A percentile compares a stretch with the other conserved stretches of the same genome.
phyloP scores from a whole-genome alignment of 495 filamentous ascomycete species.

The Astrothelium macrocarpum region DNA sequence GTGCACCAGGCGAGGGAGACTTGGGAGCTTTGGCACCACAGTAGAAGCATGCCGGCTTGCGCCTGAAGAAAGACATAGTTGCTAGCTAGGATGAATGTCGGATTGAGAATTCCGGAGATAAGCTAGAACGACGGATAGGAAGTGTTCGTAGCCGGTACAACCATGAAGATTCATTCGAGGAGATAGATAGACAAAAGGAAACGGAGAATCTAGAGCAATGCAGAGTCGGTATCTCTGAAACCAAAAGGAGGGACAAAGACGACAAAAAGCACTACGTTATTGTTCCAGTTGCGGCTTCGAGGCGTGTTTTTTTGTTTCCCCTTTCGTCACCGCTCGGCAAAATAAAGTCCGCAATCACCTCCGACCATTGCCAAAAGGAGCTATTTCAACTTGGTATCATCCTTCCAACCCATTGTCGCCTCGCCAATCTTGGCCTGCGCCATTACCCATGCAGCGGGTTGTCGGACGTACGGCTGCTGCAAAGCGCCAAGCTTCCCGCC shows the following conservation, averaged over 20 bases:
- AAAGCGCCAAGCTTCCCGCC: not conserved
- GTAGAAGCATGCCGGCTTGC: not conserved
- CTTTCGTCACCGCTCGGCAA: slow-evolving; percentile 1
- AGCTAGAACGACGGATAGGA: not conserved
- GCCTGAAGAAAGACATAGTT: not conserved
- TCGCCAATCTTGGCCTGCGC: not conserved
- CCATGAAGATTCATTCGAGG: too few species aligned
- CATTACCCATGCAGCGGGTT: not conserved
- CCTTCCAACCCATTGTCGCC: not conserved
- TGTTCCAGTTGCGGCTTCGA: not conserved
- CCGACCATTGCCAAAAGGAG: not conserved
- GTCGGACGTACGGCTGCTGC: not conserved
- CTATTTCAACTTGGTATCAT: not conserved
- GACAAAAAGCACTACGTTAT: not conserved
- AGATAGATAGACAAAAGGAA: too few species aligned
- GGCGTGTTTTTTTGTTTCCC: not conserved
- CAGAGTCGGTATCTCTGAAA: too few species aligned
- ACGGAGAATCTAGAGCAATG: too few species aligned
- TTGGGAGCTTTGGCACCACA: not conserved
- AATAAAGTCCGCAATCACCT: not conserved
- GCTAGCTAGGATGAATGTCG: not conserved
- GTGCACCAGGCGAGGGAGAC: not conserved
- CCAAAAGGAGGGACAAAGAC: not conserved
- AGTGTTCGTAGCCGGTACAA: not conserved
- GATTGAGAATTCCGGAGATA: too few species aligned